A percentile compares a stretch with the other conserved stretches of the same genome.
phyloP scores from a whole-genome alignment of 495 filamentous ascomycete genomes.

The Bombardia bombarda region DNA sequence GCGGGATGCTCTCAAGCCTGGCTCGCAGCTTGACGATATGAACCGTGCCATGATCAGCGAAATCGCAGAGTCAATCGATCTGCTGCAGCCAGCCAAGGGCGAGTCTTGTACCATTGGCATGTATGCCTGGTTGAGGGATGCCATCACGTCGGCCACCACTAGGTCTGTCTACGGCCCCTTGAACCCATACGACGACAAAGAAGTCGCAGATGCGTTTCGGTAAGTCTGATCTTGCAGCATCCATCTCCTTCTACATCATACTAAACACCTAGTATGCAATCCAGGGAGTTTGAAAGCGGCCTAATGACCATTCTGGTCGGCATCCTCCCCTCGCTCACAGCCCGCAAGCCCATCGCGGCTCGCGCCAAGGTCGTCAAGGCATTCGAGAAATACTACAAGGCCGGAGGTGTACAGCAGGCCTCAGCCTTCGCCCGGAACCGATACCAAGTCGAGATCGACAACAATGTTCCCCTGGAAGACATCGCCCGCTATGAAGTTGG shows the following conservation, averaged over 20 bases:
- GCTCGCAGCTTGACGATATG: constrained; percentile 27
- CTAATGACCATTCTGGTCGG: constrained; percentile 27
- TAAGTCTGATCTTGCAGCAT: too few species aligned
- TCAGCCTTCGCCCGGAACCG: constrained; percentile 27
- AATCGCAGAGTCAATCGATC: constrained; percentile 6
- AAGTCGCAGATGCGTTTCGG: constrained; percentile 35
- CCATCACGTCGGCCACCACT: constrained; percentile 42
- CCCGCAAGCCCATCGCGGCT: constrained; percentile 31
- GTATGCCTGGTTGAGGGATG: constrained; percentile 31
- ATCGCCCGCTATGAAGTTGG: constrained; percentile 35
- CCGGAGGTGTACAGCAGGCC: constrained; percentile 20
- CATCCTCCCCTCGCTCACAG: constrained; percentile 29
- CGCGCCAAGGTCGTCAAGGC: constrained; percentile 28
- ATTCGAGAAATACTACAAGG: constrained; percentile 35
- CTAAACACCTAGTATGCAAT: constrained; percentile 13
- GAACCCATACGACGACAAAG: constrained; percentile 40
- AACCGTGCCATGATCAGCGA: constrained; percentile 26
- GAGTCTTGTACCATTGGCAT: constrained; percentile 3
- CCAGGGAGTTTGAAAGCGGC: constrained; percentile 32
- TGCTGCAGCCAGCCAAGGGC: constrained; percentile 2
- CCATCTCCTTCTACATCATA: not conserved
- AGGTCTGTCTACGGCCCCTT: constrained; percentile 39
- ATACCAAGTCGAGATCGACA: constrained; percentile 22
- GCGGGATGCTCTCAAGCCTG: constrained; percentile 23
- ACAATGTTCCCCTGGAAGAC: constrained; percentile 29